phyloP scores from a whole-genome alignment of 768 basidiomycete species.

The Goffeauzyma gilvescens region DNA sequence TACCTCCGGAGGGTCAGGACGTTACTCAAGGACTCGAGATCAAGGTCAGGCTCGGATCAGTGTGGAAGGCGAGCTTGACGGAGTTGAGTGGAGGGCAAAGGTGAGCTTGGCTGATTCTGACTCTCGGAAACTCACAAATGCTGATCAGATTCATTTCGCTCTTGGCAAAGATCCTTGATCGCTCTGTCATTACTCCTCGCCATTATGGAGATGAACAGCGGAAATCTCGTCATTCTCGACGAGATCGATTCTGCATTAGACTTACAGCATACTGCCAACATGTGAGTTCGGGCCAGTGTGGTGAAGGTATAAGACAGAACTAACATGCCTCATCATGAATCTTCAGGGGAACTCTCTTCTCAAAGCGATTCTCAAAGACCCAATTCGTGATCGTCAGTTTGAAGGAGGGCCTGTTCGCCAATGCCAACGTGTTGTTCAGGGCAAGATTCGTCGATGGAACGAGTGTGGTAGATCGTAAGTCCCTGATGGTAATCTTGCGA shows the following conservation, averaged over 20 bases:
- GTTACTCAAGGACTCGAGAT: slow-evolving; percentile 90
- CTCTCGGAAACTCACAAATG: no score
- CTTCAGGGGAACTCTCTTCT: slow-evolving; percentile 64
- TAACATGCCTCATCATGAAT: no score
- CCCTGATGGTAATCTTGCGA: background rate
- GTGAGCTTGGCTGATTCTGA: slow-evolving; percentile 38
- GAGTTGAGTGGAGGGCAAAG: slow-evolving; percentile 94
- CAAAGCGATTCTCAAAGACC: slow-evolving; percentile 86
- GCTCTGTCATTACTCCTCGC: slow-evolving; percentile 97
- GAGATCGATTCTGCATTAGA: slow-evolving; percentile 97
- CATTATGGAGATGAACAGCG: slow-evolving; percentile 94
- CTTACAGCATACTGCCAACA: slow-evolving; percentile 50
- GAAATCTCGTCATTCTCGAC: slow-evolving; percentile 97
- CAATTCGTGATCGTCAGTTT: slow-evolving; percentile 67
- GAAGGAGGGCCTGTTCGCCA: slow-evolving; percentile 92
- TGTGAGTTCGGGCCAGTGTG: no score
- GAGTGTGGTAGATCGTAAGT: slow-evolving; percentile 53
- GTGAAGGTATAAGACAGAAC: no score
- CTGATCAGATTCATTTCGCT: slow-evolving; percentile 2
- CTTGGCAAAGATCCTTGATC: slow-evolving; percentile 94
- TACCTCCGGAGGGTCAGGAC: slow-evolving; percentile 81
- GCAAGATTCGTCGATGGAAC: slow-evolving; percentile 89
- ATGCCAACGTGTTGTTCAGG: slow-evolving; percentile 87
- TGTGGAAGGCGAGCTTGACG: slow-evolving; percentile 96
- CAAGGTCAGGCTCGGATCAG: slow-evolving; percentile 79